A percentile compares a stretch with the other conserved stretches of the same genome.
Conservation (phyloP, 1,284 basidiomycete genomes). For the Tremellales sp. region DNA sequence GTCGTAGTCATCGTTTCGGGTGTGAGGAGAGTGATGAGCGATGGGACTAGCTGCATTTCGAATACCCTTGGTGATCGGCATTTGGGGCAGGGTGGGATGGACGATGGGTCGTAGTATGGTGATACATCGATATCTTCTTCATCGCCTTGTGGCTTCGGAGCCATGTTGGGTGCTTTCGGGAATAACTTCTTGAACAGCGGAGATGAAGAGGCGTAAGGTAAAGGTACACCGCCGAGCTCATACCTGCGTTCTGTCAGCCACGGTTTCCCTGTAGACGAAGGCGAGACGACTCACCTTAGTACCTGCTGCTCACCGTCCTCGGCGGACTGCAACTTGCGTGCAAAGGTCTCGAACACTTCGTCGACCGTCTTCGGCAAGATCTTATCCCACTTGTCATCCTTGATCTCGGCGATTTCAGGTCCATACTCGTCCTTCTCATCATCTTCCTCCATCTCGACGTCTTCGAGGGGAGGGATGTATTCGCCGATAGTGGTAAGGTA, state of each 20-base stretch:
- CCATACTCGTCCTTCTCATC: slow-evolving; percentile 29
- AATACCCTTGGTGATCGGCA: slow-evolving; percentile 42
- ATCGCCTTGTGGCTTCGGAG: slow-evolving; percentile 30
- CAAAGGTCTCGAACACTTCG: slow-evolving; percentile 47
- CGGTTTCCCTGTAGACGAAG: background rate
- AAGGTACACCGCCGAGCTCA: slow-evolving; percentile 45
- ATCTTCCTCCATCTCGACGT: slow-evolving; percentile 25
- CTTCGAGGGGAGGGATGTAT: slow-evolving; percentile 38
- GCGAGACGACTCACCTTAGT: slow-evolving; percentile 27
- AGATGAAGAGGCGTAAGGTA: slow-evolving; percentile 45
- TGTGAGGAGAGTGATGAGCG: slow-evolving; percentile 41
- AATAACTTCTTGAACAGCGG: slow-evolving; percentile 42
- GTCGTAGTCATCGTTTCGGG: slow-evolving; percentile 33
- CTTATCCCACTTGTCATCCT: slow-evolving; percentile 38
- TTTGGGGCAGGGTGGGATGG: slow-evolving; percentile 34
- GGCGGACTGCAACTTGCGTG: slow-evolving; percentile 37
- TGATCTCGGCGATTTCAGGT: slow-evolving; percentile 27
- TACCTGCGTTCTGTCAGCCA: slow-evolving; percentile 31
- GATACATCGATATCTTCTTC: slow-evolving; percentile 36
- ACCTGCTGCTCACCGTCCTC: slow-evolving; percentile 45
- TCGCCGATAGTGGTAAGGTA: slow-evolving; percentile 48
- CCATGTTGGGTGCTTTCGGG: slow-evolving; percentile 27
- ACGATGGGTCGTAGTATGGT: slow-evolving; percentile 26
- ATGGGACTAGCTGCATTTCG: slow-evolving; percentile 48
- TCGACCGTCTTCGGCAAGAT: slow-evolving; percentile 43